Conservation (phyloP, 768 basidiomycete species). For the Filobasidium floriforme region DNA sequence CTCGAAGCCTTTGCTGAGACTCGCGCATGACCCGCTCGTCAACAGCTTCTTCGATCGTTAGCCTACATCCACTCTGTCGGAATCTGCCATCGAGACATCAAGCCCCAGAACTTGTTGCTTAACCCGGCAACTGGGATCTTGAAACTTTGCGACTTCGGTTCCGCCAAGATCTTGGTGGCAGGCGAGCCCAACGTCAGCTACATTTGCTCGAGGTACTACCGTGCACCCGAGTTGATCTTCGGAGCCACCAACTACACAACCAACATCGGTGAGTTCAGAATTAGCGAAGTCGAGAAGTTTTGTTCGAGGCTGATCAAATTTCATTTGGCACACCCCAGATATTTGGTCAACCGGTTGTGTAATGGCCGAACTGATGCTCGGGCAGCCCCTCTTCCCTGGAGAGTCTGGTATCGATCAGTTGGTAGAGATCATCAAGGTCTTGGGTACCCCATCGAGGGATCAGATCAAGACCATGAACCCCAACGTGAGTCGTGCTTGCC, state of each 20-base stretch:
- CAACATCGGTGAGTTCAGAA: constrained; percentile 71
- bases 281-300: not conserved
- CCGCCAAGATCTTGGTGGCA: constrained; percentile 93
- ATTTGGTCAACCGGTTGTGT: constrained; percentile 99
- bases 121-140: constrained; percentile 95
- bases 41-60: constrained; percentile 86
- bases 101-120: constrained; percentile 95
- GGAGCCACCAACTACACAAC: constrained; percentile 99
- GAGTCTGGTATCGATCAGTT: constrained; percentile 94
- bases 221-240: constrained; percentile 97
- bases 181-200: constrained; percentile 99
- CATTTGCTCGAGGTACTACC: constrained; percentile 98
- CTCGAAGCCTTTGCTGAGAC: not conserved
- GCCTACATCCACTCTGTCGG: constrained; percentile 99
- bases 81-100: constrained; percentile 99
- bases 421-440: constrained; percentile 99
- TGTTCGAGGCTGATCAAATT: not conserved
- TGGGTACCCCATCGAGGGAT: constrained; percentile 94
- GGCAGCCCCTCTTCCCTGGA: constrained; percentile 96
- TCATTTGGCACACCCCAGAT: constrained; percentile 52
- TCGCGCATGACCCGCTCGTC: constrained; percentile 1
- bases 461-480: constrained; percentile 99
- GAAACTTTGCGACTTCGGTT: constrained; percentile 98
- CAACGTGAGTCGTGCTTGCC: constrained; percentile 50
- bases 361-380: constrained; percentile 99